phyloP scores from a whole-genome alignment of 2,329 filamentous ascomycete species.

The Sordariomycetes sp. region DNA sequence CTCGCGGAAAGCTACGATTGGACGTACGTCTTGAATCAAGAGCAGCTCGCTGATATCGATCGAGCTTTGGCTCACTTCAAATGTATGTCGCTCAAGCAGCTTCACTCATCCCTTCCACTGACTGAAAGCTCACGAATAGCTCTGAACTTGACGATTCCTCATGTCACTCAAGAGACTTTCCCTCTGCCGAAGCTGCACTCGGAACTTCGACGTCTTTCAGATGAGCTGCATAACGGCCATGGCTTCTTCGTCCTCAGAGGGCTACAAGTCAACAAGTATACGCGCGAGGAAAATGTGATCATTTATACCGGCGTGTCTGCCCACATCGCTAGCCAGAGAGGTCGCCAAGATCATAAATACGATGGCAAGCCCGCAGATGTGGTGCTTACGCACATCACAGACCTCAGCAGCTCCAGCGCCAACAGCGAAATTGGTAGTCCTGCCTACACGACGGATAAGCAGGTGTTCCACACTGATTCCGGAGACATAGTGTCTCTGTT shows the following conservation, averaged over 20 bases:
- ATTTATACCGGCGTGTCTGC: slow-evolving; percentile 52
- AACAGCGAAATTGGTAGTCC: slow-evolving; percentile 41
- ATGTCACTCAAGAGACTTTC: slow-evolving; percentile 41
- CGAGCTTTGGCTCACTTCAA: slow-evolving; percentile 30
- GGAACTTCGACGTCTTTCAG: slow-evolving; percentile 39
- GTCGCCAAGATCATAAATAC: slow-evolving; percentile 38
- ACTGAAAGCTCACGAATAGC: neutral
- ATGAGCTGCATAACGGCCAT: slow-evolving; percentile 45
- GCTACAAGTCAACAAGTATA: slow-evolving; percentile 40
- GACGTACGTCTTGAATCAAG: slow-evolving; percentile 36
- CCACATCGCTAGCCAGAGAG: slow-evolving; percentile 45
- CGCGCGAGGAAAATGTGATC: slow-evolving; percentile 46
- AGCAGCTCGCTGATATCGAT: slow-evolving; percentile 41
- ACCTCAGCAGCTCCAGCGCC: slow-evolving; percentile 29
- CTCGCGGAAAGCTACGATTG: slow-evolving; percentile 40
- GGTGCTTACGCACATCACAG: slow-evolving; percentile 52
- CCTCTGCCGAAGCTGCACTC: slow-evolving; percentile 41
- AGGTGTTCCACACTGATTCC: slow-evolving; percentile 52
- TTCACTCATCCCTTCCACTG: neutral
- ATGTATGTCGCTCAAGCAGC: slow-evolving; percentile 15
- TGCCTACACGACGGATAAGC: slow-evolving; percentile 51
- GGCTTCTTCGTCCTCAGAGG: slow-evolving; percentile 56
- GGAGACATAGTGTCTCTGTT: slow-evolving; percentile 52
- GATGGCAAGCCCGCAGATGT: slow-evolving; percentile 39
- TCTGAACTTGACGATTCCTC: slow-evolving; percentile 21